Conservation (phyloP, 1,284 basidiomycete species). For the Earliella scabrosa region DNA sequence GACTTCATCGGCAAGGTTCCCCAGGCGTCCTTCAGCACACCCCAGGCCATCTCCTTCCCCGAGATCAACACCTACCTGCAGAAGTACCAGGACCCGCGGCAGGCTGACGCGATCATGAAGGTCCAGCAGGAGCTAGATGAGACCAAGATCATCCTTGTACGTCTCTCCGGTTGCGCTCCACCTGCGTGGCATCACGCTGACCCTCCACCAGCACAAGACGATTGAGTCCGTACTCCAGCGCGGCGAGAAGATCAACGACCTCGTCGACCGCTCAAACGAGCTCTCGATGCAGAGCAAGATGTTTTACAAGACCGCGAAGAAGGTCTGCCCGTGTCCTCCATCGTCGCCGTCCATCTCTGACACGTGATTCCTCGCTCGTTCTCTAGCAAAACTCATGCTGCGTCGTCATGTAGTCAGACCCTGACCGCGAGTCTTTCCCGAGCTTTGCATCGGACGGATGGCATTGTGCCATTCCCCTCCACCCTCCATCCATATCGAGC, state of each 20-base stretch:
- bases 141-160: conserved; percentile 96
- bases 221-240: conserved; percentile 97
- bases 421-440: no score
- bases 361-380: background rate
- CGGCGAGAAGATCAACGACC: conserved; percentile 96
- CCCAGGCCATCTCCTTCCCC: conserved; percentile 67
- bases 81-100: conserved; percentile 97
- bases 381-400: conserved; percentile 76
- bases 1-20: conserved; percentile 88
- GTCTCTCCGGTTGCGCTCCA: conserved; percentile 29
- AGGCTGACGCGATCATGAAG: conserved; percentile 98
- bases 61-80: conserved; percentile 82
- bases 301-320: conserved; percentile 85
- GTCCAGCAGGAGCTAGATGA: conserved; percentile 99
- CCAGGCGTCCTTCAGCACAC: conserved; percentile 66
- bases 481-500: no score
- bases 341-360: background rate
- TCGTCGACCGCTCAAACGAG: conserved; percentile 94
- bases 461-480: no score
- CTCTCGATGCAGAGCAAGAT: conserved; percentile 92
- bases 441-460: no score
- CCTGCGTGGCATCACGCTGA: background rate
- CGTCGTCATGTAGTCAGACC: conserved; percentile 50
- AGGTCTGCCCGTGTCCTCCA: conserved; percentile 44
- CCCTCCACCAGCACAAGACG: conserved; percentile 85